Percentiles rank a stretch among this genome's conserved stretches.
Evolutionary conservation across 2,329 filamentous ascomycete species (phyloP).

Genomic region (Stemphylium lycopersici): DNA sequence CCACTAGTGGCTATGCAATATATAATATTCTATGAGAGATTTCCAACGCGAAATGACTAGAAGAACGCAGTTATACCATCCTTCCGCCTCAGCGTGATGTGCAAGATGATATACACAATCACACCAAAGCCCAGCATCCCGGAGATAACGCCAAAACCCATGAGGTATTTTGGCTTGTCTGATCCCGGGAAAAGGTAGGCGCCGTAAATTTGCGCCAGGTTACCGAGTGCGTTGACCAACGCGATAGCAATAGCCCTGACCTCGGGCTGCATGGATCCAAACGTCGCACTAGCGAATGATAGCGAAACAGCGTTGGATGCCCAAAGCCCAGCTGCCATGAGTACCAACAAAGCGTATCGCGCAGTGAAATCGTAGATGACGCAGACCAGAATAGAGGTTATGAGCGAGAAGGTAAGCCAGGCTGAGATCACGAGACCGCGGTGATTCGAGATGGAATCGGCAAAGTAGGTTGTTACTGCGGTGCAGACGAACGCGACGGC

Average conservation of each 20-base stretch:
- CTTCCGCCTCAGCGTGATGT: slow-evolving; percentile 34
- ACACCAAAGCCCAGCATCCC: slow-evolving; percentile 43
- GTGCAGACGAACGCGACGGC: slow-evolving; percentile 59
- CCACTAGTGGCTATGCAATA: background rate
- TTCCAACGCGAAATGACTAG: background rate
- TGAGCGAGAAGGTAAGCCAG: slow-evolving; percentile 54
- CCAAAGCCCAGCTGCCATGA: slow-evolving; percentile 64
- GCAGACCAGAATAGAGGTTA: slow-evolving; percentile 50
- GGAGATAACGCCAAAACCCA: slow-evolving; percentile 34
- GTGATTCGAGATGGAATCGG: slow-evolving; percentile 54
- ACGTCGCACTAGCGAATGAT: slow-evolving; percentile 60
- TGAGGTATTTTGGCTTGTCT: slow-evolving; percentile 55
- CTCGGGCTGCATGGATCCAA: slow-evolving; percentile 57
- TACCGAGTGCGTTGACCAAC: slow-evolving; percentile 61
- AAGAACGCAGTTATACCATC: slow-evolving; percentile 22
- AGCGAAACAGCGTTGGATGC: slow-evolving; percentile 59
- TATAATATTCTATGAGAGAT: background rate
- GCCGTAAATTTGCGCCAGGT: slow-evolving; percentile 63
- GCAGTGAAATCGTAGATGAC: slow-evolving; percentile 58
- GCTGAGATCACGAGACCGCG: slow-evolving; percentile 57
- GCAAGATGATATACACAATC: slow-evolving; percentile 37
- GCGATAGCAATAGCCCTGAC: slow-evolving; percentile 60
- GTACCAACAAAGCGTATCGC: slow-evolving; percentile 61
- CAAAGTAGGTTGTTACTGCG: slow-evolving; percentile 54
- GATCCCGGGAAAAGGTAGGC: slow-evolving; percentile 58